A percentile compares a stretch with the other conserved stretches of the same genome.
phyloP scores from a whole-genome alignment of 2,329 filamentous ascomycete genomes.

The Clonostachys byssicola region DNA sequence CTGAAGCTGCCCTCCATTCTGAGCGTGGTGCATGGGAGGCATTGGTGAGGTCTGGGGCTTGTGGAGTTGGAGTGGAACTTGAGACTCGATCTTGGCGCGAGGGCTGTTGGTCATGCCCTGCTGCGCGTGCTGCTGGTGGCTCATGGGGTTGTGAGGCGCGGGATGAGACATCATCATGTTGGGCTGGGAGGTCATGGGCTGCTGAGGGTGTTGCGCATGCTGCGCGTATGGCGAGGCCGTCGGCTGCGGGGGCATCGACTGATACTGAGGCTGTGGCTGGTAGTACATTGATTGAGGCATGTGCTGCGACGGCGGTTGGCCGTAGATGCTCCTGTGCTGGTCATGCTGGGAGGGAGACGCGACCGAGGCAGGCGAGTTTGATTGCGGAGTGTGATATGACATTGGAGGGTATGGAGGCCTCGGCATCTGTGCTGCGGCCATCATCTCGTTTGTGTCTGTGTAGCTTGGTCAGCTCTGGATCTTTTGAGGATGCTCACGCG shows the following conservation, averaged over 20 bases:
- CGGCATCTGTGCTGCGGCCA: conserved; percentile 65
- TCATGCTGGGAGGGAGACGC: conserved; percentile 87
- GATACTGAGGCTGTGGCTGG: conserved; percentile 53
- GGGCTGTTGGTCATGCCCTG: conserved; percentile 57
- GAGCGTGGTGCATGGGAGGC: conserved; percentile 27
- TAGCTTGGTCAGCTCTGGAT: conserved; percentile 8
- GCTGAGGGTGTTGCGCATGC: conserved; percentile 44
- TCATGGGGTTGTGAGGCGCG: conserved; percentile 52
- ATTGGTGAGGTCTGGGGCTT: conserved; percentile 42
- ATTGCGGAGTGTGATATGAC: conserved; percentile 88
- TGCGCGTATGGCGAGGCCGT: conserved; percentile 57
- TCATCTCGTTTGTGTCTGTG: conserved; percentile 60
- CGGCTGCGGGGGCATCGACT: conserved; percentile 62
- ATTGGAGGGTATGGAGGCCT: conserved; percentile 83
- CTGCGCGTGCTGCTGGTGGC: conserved; percentile 54
- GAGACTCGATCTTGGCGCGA: conserved; percentile 58
- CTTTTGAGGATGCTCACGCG: conserved; percentile 1
- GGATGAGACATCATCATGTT: conserved; percentile 64
- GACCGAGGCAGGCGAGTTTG: conserved; percentile 89
- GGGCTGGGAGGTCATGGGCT: conserved; percentile 60
- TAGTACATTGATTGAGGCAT: conserved; percentile 81
- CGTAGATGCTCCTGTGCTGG: conserved; percentile 83
- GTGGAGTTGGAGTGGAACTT: conserved; percentile 58
- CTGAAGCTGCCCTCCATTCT: conserved; percentile 30
- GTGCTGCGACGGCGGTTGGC: conserved; percentile 73